Evolutionary conservation across 2,329 filamentous ascomycete species (phyloP).

Genomic region (Arthrocladium fulminans): DNA sequence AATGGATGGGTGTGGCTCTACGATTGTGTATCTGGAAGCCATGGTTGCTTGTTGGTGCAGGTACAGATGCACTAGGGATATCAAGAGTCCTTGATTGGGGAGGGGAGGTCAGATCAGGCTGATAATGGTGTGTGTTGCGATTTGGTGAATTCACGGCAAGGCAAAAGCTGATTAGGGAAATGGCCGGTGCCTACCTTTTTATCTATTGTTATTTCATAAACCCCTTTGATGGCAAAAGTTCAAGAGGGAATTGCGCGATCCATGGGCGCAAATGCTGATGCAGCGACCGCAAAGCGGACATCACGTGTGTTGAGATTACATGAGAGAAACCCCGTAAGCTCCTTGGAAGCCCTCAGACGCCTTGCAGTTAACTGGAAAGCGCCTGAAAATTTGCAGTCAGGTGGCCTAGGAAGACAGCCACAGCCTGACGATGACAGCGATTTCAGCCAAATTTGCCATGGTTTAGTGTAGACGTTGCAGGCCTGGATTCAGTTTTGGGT

Average conservation of each 20-base stretch:
- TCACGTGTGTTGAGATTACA: constrained; percentile 7
- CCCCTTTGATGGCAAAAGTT: not conserved
- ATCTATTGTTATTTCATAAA: constrained; percentile 9
- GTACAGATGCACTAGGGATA: constrained; percentile 12
- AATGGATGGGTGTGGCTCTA: constrained; percentile 54
- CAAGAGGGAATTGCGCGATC: constrained; percentile 1
- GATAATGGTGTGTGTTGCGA: constrained; percentile 13
- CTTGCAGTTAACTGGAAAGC: constrained; percentile 26
- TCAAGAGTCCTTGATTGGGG: too few species aligned
- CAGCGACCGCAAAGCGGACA: not conserved
- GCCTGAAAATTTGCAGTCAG: constrained; percentile 18
- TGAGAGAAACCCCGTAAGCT: constrained; percentile 1
- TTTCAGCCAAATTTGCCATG: not conserved
- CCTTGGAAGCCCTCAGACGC: constrained; percentile 7
- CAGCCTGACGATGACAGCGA: not conserved
- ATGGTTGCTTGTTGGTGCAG: not conserved
- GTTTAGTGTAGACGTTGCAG: not conserved
- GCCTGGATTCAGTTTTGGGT: not conserved
- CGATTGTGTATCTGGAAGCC: constrained; percentile 43
- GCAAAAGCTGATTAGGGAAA: constrained; percentile 8
- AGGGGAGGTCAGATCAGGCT: constrained; percentile 12
- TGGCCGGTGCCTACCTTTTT: constrained; percentile 3
- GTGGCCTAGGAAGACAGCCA: not conserved
- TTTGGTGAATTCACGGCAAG: constrained; percentile 16
- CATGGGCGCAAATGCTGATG: not conserved